These are phyloP conservation scores for Hypomyces rosellus DNA, from an alignment of 2,329 filamentous ascomycete species.

Conservation along the genomic window DNA sequence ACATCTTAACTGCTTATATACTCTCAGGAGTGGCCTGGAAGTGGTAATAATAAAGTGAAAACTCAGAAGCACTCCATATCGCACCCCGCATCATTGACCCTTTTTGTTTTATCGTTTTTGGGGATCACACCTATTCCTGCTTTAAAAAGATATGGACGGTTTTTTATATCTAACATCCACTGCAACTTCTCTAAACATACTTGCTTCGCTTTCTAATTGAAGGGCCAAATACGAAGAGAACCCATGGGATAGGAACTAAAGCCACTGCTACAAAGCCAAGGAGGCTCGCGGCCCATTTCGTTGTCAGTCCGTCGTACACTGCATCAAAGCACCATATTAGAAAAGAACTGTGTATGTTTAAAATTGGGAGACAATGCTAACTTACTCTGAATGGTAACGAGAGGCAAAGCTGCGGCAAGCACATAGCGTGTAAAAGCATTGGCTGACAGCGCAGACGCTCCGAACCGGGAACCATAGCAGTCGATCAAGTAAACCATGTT, in stretches of 20 bases:
- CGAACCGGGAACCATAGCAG: constrained; percentile 13
- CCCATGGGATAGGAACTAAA: constrained; percentile 16
- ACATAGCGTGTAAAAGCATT: constrained; percentile 38
- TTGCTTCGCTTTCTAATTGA: constrained; percentile 2
- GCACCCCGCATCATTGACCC: no score
- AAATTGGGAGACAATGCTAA: not conserved
- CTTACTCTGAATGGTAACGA: constrained; percentile 31
- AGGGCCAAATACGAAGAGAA: constrained; percentile 11
- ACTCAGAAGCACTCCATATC: no score
- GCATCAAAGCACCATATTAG: constrained; percentile 9
- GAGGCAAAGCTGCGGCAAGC: constrained; percentile 35
- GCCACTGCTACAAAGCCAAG: constrained; percentile 16
- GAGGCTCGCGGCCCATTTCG: constrained; percentile 14
- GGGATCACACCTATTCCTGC: no score
- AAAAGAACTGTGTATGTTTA: not conserved
- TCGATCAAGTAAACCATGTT: constrained; percentile 16
- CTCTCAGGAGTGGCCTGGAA: no score
- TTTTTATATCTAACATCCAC: no score
- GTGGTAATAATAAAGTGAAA: no score
- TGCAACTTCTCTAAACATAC: no score
- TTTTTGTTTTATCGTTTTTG: no score
- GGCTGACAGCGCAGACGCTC: constrained; percentile 27
- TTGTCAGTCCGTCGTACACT: constrained; percentile 11
- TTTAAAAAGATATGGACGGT: no score
- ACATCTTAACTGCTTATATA: no score